phyloP scores from a whole-genome alignment of 345 rosid genomes.

The Citrus unshiu region DNA sequence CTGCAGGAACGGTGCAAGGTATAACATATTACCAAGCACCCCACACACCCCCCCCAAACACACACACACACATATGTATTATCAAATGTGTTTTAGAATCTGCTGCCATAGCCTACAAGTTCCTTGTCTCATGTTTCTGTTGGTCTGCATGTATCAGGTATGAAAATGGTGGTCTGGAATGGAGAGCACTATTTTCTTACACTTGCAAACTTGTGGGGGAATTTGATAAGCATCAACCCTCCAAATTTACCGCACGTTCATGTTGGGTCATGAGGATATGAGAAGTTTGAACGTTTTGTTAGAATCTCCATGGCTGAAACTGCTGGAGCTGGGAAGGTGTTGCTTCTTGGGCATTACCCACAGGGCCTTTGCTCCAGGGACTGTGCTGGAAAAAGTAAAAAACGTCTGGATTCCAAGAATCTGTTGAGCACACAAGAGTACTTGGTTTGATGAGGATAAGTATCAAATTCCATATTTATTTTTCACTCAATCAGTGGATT shows the following conservation, averaged over 20 bases:
- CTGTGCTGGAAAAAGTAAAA: neutral
- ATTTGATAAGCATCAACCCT: slow-evolving; percentile 51
- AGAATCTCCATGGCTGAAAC: neutral
- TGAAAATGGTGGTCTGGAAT: slow-evolving; percentile 59
- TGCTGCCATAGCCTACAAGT: neutral
- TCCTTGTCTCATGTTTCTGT: slow-evolving; percentile 1
- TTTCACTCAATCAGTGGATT: slow-evolving; percentile 2
- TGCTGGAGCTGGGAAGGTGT: slow-evolving; percentile 1
- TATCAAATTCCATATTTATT: neutral
- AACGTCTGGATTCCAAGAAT: slow-evolving; percentile 3
- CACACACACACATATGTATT: no score
- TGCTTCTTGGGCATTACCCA: slow-evolving; percentile 3
- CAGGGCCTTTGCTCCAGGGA: neutral
- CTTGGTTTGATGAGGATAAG: neutral
- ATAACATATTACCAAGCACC: slow-evolving; percentile 5
- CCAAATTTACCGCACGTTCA: slow-evolving; percentile 45
- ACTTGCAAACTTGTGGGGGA: slow-evolving; percentile 83
- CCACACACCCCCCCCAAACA: no score
- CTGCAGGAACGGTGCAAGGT: slow-evolving; percentile 55
- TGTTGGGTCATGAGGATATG: slow-evolving; percentile 13
- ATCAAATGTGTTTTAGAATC: neutral
- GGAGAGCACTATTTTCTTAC: slow-evolving; percentile 53
- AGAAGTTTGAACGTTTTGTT: neutral
- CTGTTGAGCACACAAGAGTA: neutral
- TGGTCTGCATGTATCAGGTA: slow-evolving; percentile 41